Evolutionary conservation across 768 basidiomycete genomes (phyloP).

Genomic region (Suillus paluster): DNA sequence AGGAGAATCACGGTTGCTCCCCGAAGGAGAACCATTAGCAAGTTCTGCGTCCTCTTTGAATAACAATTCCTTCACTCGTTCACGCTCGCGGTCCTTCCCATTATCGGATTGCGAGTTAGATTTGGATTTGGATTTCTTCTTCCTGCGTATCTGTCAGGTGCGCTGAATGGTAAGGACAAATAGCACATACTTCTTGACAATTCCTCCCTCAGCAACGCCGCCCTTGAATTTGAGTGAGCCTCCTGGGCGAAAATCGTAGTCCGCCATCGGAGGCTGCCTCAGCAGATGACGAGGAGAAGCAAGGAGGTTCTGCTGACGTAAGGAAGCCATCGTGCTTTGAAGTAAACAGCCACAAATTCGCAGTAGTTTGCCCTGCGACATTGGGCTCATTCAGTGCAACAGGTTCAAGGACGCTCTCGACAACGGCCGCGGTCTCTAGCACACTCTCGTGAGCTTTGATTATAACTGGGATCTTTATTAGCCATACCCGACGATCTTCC

Average conservation of each 20-base stretch:
- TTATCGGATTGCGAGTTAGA: conserved; percentile 55
- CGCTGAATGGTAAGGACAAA: conserved; percentile 10
- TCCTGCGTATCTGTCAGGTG: conserved; percentile 49
- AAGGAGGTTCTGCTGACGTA: conserved; percentile 34
- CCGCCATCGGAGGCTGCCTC: conserved; percentile 61
- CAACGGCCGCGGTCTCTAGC: background rate
- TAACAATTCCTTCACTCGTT: conserved; percentile 52
- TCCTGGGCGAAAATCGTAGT: conserved; percentile 84
- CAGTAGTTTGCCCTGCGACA: conserved; percentile 6
- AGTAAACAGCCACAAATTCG: conserved; percentile 31
- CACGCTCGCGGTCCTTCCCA: conserved; percentile 46
- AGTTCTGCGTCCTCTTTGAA: conserved; percentile 51
- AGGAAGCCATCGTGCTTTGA: conserved; percentile 18
- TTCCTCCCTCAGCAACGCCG: conserved; percentile 76
- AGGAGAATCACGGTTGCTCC: conserved; percentile 66
- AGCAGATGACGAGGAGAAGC: conserved; percentile 21
- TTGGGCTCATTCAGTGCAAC: conserved; percentile 5
- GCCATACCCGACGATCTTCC: conserved; percentile 2
- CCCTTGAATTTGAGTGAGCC: conserved; percentile 92
- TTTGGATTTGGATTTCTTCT: conserved; percentile 83
- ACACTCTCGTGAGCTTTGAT: background rate
- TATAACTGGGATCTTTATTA: background rate
- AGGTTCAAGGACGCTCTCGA: conserved; percentile 1
- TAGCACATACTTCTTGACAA: conserved; percentile 76
- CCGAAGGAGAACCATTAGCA: conserved; percentile 49